phyloP scores from a whole-genome alignment of 192 early-diverging fungal species.

The Umbelopsis vinacea region DNA sequence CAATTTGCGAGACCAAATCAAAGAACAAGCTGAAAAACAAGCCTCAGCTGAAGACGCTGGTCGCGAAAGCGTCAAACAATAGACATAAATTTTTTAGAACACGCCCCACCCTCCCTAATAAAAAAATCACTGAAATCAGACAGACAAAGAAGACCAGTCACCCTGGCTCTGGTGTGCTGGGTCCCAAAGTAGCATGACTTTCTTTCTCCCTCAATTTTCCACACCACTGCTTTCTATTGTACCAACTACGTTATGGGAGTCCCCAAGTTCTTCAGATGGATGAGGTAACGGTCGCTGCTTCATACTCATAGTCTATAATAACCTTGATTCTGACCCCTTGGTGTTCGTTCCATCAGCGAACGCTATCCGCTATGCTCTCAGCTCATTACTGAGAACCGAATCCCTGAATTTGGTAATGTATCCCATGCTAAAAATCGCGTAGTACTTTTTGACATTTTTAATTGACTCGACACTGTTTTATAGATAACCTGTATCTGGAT shows the following conservation, averaged over 20 bases:
- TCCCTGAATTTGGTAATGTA: slow-evolving; percentile 88
- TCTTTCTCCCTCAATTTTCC: too few species aligned
- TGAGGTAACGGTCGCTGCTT: slow-evolving; percentile 60
- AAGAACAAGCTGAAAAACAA: slow-evolving; percentile 8
- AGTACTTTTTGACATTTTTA: slow-evolving; percentile 37
- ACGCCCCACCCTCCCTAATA: too few species aligned
- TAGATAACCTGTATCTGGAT: slow-evolving; percentile 96
- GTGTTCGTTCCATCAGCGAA: slow-evolving; percentile 62
- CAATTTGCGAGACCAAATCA: slow-evolving; percentile 7
- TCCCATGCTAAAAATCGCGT: slow-evolving; percentile 24
- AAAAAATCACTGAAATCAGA: too few species aligned
- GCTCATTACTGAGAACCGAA: slow-evolving; percentile 85
- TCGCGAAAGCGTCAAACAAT: not conserved
- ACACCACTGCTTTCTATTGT: not conserved
- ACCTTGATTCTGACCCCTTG: not conserved
- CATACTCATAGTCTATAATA: not conserved
- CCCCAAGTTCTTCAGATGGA: slow-evolving; percentile 97
- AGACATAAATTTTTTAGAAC: too few species aligned
- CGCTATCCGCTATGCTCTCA: slow-evolving; percentile 95
- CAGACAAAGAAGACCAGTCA: too few species aligned
- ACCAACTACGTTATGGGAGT: slow-evolving; percentile 66
- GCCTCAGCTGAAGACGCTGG: not conserved
- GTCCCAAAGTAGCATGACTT: too few species aligned
- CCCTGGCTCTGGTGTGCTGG: too few species aligned
- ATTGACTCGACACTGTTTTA: too few species aligned